Evolutionary conservation across 257 asterid species (phyloP), one percentile per base, ranked within the genome.

Genomic region (Ilex aquifolium): DNA sequence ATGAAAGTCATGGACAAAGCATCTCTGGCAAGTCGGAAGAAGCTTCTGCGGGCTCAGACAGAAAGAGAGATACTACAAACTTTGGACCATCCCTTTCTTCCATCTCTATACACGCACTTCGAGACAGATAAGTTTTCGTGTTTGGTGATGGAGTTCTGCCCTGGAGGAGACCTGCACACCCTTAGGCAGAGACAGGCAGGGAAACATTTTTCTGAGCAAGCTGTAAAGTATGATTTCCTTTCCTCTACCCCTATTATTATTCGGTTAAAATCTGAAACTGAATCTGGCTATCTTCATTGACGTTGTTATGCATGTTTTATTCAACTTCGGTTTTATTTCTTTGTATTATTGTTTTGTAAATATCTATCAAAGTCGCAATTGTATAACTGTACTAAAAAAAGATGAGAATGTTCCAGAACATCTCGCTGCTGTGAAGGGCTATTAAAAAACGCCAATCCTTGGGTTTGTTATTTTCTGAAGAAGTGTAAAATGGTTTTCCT

Each of bases 1-100:
- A 82, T 84, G 92, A 87, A 87, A 72, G 95, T 87, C 5, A 87
- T 87, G 95, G 86, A 87, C 71, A 87, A 87, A 72, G 88, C 85
- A n/a, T 82, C 92, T 48, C 75, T 87, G 61, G 95, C 90, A 31
- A 81, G 93, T 69, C 85, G 95, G 70, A 87, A 87, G 75, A 87
- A 87, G 74, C 72, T 87, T 77, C 77, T 77, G 54, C 79, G 95
- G 46, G 93, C 95, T n/a, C 95, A 85, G 76, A 87, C 93, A 6
- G 95, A 87, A 57, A 73, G 88, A 73, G 95, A 87, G 55, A 87
- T 87, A 61, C 71, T 87, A 73, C 86, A 79, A 77, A 73, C 83
- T 63, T 74, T 87, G 17, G 95, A 87, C 57, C 95, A 87, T 79
- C 95, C 95, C 0, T 87, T 87, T 66, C 85, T 87, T 77, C 95